A percentile compares a stretch with the other conserved stretches of the same genome.
Evolutionary conservation across 1,284 basidiomycete genomes (phyloP).

Genomic region (Sphaerobolus stellatus): DNA sequence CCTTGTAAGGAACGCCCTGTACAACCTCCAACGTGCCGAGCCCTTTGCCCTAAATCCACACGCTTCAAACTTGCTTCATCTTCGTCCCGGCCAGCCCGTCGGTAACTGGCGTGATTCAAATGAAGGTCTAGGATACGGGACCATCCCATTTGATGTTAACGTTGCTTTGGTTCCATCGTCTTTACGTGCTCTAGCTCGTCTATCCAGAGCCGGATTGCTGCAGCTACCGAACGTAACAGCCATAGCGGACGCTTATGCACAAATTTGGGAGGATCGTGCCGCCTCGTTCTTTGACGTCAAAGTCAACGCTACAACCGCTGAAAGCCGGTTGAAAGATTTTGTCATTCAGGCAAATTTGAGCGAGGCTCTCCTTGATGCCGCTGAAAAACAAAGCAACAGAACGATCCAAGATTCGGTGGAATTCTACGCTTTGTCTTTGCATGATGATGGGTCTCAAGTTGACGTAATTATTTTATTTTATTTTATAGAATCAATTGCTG

Average conservation of each 20-base stretch:
- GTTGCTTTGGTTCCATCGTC: conserved; percentile 49
- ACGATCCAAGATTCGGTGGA: neutral
- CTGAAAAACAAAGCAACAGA: conserved; percentile 20
- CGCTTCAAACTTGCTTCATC: conserved; percentile 31
- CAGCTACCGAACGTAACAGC: conserved; percentile 1
- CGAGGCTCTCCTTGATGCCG: conserved; percentile 26
- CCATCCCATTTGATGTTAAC: conserved; percentile 49
- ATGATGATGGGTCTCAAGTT: conserved; percentile 29
- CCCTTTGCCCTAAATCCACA: conserved; percentile 35
- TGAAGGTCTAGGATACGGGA: conserved; percentile 46
- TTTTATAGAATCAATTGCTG: neutral
- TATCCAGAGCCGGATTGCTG: conserved; percentile 37
- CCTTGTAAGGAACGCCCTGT: conserved; percentile 21
- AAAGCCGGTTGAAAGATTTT: conserved; percentile 39
- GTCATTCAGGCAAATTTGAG: conserved; percentile 38
- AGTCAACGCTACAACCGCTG: conserved; percentile 31
- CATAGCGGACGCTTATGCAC: conserved; percentile 30
- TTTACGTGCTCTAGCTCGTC: conserved; percentile 40
- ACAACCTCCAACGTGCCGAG: conserved; percentile 25
- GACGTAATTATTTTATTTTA: conserved; percentile 23
- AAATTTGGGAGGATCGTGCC: conserved; percentile 42
- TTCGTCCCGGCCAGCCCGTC: conserved; percentile 34
- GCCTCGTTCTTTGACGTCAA: conserved; percentile 42
- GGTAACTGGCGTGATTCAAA: conserved; percentile 55
- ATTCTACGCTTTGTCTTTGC: conserved; percentile 38